Evolutionary conservation across 345 rosid genomes (phyloP).

Genomic region (Murraya paniculata): DNA sequence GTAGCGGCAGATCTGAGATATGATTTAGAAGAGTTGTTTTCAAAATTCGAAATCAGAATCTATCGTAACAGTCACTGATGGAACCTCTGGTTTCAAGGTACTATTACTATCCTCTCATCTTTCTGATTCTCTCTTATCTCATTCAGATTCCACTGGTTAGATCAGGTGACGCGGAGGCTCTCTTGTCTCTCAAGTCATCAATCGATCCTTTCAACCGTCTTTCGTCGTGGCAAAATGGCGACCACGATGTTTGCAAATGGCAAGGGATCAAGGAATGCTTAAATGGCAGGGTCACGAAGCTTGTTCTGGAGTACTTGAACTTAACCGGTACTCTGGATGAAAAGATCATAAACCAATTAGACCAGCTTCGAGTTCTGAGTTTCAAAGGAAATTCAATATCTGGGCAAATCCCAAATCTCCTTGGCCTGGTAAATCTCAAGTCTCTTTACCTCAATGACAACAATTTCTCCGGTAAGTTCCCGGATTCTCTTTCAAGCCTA

Average conservation of each 20-base stretch:
- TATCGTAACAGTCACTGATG: conserved; percentile 13
- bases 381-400: conserved; percentile 81
- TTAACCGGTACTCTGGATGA: conserved; percentile 58
- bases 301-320: conserved; percentile 68
- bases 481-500: conserved; percentile 53
- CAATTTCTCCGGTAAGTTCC: conserved; percentile 75
- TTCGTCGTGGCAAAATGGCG: conserved; percentile 49
- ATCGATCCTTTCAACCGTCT: conserved; percentile 60
- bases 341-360: conserved; percentile 52
- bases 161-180: conserved; percentile 64
- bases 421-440: conserved; percentile 74
- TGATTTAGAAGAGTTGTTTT: not conserved
- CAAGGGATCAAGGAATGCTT: conserved; percentile 68
- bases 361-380: conserved; percentile 86
- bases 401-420: conserved; percentile 66
- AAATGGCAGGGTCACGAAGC: conserved; percentile 78
- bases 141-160: conserved; percentile 38
- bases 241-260: conserved; percentile 65
- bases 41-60: too few species aligned
- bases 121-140: conserved; percentile 26
- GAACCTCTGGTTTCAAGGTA: conserved; percentile 25
- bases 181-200: conserved; percentile 63
- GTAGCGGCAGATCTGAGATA: too few species aligned
- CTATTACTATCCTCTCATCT: conserved; percentile 18
- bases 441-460: conserved; percentile 65